These are phyloP conservation scores for Fusarium tanahbumbuense DNA, from an alignment of 2,329 filamentous ascomycete species.

Conservation along the genomic window DNA sequence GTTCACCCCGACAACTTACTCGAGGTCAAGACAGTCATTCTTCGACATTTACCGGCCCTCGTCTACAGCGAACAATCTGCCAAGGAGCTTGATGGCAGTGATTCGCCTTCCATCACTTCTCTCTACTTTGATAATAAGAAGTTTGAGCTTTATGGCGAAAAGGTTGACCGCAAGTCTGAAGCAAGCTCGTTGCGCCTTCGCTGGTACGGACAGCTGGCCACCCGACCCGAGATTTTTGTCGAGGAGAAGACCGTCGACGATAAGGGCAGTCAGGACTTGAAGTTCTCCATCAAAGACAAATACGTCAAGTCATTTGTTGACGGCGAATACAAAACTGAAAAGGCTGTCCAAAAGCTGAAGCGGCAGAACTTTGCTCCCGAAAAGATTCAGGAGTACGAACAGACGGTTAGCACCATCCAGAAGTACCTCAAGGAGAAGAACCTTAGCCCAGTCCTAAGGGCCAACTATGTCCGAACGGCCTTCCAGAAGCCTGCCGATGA, in stretches of 20 bases:
- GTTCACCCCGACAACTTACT: conserved; percentile 94
- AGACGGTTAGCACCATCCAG: conserved; percentile 81
- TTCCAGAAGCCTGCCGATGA: conserved; percentile 97
- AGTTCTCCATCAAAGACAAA: conserved; percentile 91
- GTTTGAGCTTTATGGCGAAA: conserved; percentile 87
- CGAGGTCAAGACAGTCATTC: conserved; percentile 95
- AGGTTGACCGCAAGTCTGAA: conserved; percentile 79
- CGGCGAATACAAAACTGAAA: conserved; percentile 91
- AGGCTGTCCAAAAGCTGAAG: conserved; percentile 87
- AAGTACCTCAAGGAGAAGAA: conserved; percentile 80
- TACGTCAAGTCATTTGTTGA: conserved; percentile 89
- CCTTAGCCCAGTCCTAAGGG: conserved; percentile 85
- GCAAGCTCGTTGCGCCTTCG: conserved; percentile 86
- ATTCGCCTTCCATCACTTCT: conserved; percentile 92
- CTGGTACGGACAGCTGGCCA: conserved; percentile 88
- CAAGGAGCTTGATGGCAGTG: conserved; percentile 81
- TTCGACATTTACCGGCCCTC: conserved; percentile 88
- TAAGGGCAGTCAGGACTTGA: conserved; percentile 80
- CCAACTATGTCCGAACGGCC: conserved; percentile 92
- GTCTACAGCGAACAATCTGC: conserved; percentile 91
- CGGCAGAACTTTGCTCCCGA: conserved; percentile 75
- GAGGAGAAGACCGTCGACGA: conserved; percentile 90
- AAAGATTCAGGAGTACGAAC: conserved; percentile 76
- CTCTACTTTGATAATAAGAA: conserved; percentile 93
- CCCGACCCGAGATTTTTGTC: conserved; percentile 82